Percentiles rank a stretch among this genome's conserved stretches.
phyloP scores from a whole-genome alignment of 441 rosid genomes.

The Erysimum pusillum region DNA sequence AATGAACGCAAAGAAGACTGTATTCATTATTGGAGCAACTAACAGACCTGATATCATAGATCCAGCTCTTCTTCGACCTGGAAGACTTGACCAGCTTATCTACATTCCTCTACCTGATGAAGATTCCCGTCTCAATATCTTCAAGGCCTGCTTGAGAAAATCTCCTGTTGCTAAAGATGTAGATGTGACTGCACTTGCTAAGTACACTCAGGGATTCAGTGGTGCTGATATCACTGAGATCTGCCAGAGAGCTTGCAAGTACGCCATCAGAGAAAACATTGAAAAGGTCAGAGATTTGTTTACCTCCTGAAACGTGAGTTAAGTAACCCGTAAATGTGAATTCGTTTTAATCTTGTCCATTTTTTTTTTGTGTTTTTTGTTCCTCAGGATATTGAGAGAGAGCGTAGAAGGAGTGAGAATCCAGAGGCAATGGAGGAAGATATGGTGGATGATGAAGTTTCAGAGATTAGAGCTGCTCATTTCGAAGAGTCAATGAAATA shows the following conservation, averaged over 20 bases:
- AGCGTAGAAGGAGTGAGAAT: slow-evolving; percentile 50
- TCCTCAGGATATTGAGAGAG: slow-evolving; percentile 57
- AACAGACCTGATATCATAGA: slow-evolving; percentile 68
- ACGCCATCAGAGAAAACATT: slow-evolving; percentile 67
- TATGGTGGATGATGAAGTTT: slow-evolving; percentile 44
- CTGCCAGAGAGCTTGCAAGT: slow-evolving; percentile 69
- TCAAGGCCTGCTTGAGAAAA: slow-evolving; percentile 63
- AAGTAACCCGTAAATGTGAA: neutral
- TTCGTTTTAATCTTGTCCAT: neutral
- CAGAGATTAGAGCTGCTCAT: slow-evolving; percentile 53
- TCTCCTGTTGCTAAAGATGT: slow-evolving; percentile 62
- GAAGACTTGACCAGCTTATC: slow-evolving; percentile 69
- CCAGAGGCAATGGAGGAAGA: slow-evolving; percentile 55
- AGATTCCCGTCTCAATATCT: slow-evolving; percentile 63
- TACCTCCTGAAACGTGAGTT: neutral
- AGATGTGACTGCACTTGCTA: slow-evolving; percentile 56
- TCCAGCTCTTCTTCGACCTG: slow-evolving; percentile 68
- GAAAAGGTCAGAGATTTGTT: slow-evolving; percentile 55
- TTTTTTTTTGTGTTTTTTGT: slow-evolving; percentile 21
- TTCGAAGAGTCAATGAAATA: slow-evolving; percentile 59
- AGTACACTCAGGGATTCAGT: slow-evolving; percentile 64
- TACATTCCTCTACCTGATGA: slow-evolving; percentile 74
- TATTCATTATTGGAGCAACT: slow-evolving; percentile 71
- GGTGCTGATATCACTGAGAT: slow-evolving; percentile 71
- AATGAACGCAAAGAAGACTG: slow-evolving; percentile 66